Evolutionary conservation across 768 basidiomycete species (phyloP).

Genomic region (Pleurotus giganteus): DNA sequence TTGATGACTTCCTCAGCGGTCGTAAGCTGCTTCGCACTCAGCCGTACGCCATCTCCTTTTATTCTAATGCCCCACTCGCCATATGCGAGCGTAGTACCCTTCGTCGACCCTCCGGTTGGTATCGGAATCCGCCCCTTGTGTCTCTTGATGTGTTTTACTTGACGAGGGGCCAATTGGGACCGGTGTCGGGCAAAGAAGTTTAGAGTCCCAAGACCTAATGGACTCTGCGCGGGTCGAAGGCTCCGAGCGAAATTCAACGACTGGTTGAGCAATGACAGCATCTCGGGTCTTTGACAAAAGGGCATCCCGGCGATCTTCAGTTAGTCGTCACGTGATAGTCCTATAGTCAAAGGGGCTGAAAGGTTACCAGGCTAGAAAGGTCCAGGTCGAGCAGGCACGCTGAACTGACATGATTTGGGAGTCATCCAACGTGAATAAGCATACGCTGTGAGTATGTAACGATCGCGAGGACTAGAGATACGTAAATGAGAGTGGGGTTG

Average conservation of each 20-base stretch:
- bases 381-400: too few species aligned
- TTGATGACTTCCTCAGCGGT: slow-evolving; percentile 86
- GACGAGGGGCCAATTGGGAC: slow-evolving; percentile 75
- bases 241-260: background rate
- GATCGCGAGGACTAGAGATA: too few species aligned
- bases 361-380: too few species aligned
- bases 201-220: slow-evolving; percentile 25
- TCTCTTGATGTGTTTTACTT: slow-evolving; percentile 81
- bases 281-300: background rate
- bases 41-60: slow-evolving; percentile 73
- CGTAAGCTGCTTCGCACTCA: slow-evolving; percentile 88
- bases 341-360: too few species aligned
- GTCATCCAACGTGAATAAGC: too few species aligned
- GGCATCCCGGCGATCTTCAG: background rate
- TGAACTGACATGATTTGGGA: too few species aligned
- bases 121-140: slow-evolving; percentile 90
- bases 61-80: slow-evolving; percentile 94
- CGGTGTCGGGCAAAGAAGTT: slow-evolving; percentile 45
- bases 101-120: slow-evolving; percentile 85
- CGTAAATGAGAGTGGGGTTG: too few species aligned
- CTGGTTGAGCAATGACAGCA: slow-evolving; percentile 7
- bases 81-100: slow-evolving; percentile 89
- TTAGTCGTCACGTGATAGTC: background rate
- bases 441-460: too few species aligned
- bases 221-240: background rate